Evolutionary conservation across 768 basidiomycete species (phyloP).

Genomic region (Trametes coccinea): DNA sequence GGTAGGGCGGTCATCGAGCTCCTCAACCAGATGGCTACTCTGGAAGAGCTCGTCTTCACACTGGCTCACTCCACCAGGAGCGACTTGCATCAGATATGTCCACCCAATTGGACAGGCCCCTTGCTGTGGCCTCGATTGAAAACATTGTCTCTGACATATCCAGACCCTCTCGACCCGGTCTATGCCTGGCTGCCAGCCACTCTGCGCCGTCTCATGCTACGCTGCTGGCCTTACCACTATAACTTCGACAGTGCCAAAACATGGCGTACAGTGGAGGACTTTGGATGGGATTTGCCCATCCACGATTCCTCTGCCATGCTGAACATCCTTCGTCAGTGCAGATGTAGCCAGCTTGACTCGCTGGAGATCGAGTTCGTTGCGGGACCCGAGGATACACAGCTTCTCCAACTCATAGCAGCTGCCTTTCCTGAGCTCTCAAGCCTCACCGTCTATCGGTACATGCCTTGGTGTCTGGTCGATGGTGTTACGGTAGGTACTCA

Average conservation of each 20-base stretch:
- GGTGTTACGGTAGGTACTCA: background rate
- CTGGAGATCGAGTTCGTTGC: constrained; percentile 1
- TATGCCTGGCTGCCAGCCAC: background rate
- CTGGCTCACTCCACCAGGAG: background rate
- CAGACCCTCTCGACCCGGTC: background rate
- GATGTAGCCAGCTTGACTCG: background rate
- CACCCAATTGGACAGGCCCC: background rate
- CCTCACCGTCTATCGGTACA: background rate
- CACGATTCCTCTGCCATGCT: background rate
- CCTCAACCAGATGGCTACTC: background rate
- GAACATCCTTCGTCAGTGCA: background rate
- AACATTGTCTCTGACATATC: background rate
- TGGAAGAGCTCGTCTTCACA: background rate
- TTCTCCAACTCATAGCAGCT: background rate
- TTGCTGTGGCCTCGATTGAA: background rate
- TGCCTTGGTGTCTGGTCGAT: background rate
- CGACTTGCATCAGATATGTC: background rate
- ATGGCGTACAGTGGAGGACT: background rate
- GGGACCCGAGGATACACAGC: background rate
- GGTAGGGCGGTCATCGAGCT: background rate
- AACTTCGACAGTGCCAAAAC: background rate
- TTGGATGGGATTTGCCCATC: background rate
- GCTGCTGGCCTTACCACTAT: constrained; percentile 6
- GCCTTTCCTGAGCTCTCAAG: background rate
- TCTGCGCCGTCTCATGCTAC: background rate